Evolutionary conservation across 2,329 filamentous ascomycete genomes (phyloP), one percentile per base, ranked within the genome.

Genomic region (Fusarium cyanostomum): DNA sequence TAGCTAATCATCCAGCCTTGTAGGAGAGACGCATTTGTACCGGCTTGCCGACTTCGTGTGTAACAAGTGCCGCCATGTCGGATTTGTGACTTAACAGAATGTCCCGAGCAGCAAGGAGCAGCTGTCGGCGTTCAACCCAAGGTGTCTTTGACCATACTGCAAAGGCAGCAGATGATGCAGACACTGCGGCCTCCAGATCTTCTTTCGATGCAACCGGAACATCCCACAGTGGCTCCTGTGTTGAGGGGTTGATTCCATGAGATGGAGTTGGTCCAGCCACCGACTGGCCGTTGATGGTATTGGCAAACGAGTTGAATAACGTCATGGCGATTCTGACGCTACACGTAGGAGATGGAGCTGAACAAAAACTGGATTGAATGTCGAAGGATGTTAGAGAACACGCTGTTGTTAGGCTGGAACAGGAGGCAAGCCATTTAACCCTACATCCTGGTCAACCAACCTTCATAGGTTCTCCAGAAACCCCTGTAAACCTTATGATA

Each of bases 201-300:
- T 46, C 33, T 0, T 21, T 15, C 1, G 54, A 55, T 15, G 54
- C 54, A 5, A 57, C 33, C 12, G 54, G 50, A 10, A 57, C 34
- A 15, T 55, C 31, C 54, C 54, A 57, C 2, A 57, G 41, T 3
- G 43, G 43, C 33, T 54, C 18, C 10, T 18, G 53, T 1, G 49
- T 56, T 1, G 53, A 54, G 3, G 53, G 53, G 24, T 56, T 30
- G 15, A 27, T 54, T 7, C 49, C 55, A 8, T 44, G 55, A 2
- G 43, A n/a, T 3, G n/a, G 13, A 31, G 12, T 9, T 10, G 39
- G 8, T 13, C 26, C 39, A 28, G 11, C 27, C 15, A n/a, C 7
- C 8, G 13, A n/a, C 11, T n/a, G 8, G 4, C 38, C 38, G 26
- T 41, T 41, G 13, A 41, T 27, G 38, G 15, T 15, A 11, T 41